Conservation (phyloP, 495 filamentous ascomycete species). For the Lepraria neglecta region DNA sequence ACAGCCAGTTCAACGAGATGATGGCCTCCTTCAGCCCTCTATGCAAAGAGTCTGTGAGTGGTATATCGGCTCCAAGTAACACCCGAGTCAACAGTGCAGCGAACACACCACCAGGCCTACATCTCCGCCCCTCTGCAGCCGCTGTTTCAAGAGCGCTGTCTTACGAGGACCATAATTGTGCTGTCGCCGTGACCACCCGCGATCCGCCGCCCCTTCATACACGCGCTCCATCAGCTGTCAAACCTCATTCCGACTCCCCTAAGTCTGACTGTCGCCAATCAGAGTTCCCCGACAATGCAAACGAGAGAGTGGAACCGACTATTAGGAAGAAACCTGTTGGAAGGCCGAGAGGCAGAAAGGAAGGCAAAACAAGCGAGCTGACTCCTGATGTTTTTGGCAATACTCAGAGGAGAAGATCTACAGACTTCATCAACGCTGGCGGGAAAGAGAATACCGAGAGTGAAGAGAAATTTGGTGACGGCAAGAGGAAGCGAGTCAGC, state of each 20-base stretch:
- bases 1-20: conserved; percentile 33
- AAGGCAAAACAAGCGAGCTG: conserved; percentile 25
- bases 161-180: conserved; percentile 25
- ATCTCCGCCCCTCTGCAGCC: conserved; percentile 32
- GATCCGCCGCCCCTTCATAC: conserved; percentile 28
- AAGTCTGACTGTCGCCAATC: conserved; percentile 2
- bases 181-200: conserved; percentile 22
- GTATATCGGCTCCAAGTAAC: conserved; percentile 39
- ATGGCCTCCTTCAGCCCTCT: conserved; percentile 40
- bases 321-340: conserved; percentile 35
- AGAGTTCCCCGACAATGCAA: conserved; percentile 11
- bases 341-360: conserved; percentile 42
- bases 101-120: conserved; percentile 27
- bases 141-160: conserved; percentile 35
- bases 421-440: conserved; percentile 10
- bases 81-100: conserved; percentile 33
- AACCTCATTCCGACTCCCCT: conserved; percentile 25
- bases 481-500: conserved; percentile 24
- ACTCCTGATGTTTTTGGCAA: conserved; percentile 9
- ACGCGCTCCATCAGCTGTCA: conserved; percentile 35
- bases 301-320: conserved; percentile 23
- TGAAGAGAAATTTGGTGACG: conserved; percentile 24
- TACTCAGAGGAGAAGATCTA: conserved; percentile 18
- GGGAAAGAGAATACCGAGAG: conserved; percentile 26
- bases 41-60: conserved; percentile 32